Evolutionary conservation across 2,329 filamentous ascomycete genomes (phyloP).

Genomic region (Colletotrichum abscissum): DNA sequence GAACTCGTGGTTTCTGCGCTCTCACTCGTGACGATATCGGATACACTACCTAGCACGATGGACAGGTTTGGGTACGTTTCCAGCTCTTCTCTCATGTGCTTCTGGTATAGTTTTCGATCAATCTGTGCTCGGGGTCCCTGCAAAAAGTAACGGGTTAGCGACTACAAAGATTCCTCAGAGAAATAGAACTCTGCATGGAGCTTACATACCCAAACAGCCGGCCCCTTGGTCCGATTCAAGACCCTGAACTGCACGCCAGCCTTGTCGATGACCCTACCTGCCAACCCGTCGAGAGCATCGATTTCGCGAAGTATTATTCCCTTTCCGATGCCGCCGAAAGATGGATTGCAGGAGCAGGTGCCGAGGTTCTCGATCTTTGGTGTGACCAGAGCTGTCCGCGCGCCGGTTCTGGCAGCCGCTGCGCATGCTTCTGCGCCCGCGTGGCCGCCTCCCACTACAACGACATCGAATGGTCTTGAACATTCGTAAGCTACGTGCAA

Average conservation of each 20-base stretch:
- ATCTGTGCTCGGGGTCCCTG: slow-evolving; percentile 93
- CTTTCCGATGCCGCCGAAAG: slow-evolving; percentile 98
- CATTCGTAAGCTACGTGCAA: slow-evolving; percentile 2
- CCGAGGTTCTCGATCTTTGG: slow-evolving; percentile 90
- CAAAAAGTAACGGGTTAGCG: neutral
- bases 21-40: slow-evolving; percentile 84
- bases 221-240: slow-evolving; percentile 89
- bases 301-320: slow-evolving; percentile 96
- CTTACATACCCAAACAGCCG: slow-evolving; percentile 82
- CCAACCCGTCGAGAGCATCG: slow-evolving; percentile 91
- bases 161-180: neutral
- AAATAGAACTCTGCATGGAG: neutral
- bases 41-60: slow-evolving; percentile 87
- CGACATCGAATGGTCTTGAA: slow-evolving; percentile 82
- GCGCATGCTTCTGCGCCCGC: slow-evolving; percentile 94
- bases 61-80: slow-evolving; percentile 80
- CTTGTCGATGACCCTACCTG: slow-evolving; percentile 90
- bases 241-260: slow-evolving; percentile 94
- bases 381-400: slow-evolving; percentile 89
- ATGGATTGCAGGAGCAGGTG: slow-evolving; percentile 96
- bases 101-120: slow-evolving; percentile 88
- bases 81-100: slow-evolving; percentile 91
- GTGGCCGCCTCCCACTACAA: slow-evolving; percentile 96
- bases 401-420: slow-evolving; percentile 88
- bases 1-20: slow-evolving; percentile 54